A percentile compares a stretch with the other conserved stretches of the same genome.
Evolutionary conservation across 2,329 filamentous ascomycete genomes (phyloP).

Genomic region (Aspergillus pseudoglaucus): DNA sequence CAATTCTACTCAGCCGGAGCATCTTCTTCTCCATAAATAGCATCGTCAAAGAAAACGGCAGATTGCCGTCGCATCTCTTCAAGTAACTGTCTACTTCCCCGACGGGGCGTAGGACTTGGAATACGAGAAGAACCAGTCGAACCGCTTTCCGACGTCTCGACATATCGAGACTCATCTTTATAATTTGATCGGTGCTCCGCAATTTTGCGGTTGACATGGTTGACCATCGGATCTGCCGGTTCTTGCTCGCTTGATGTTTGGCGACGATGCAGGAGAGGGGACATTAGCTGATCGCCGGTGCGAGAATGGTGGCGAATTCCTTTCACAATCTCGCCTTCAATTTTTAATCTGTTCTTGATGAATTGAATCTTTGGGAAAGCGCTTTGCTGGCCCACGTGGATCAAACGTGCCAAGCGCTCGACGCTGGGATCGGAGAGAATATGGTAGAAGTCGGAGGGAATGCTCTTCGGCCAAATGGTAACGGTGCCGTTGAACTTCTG

Average conservation of each 20-base stretch:
- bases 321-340: constrained; percentile 63
- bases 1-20: no score
- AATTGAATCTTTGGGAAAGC: constrained; percentile 90
- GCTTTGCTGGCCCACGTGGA: constrained; percentile 82
- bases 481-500: constrained; percentile 92
- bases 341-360: constrained; percentile 74
- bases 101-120: constrained; percentile 15
- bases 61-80: constrained; percentile 42
- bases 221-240: constrained; percentile 13
- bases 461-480: constrained; percentile 87
- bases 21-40: constrained; percentile 18
- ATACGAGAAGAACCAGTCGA: constrained; percentile 15
- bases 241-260: constrained; percentile 12
- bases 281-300: constrained; percentile 18
- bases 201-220: constrained; percentile 22
- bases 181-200: constrained; percentile 19
- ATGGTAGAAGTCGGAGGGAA: constrained; percentile 71
- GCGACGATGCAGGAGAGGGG: constrained; percentile 24
- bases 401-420: constrained; percentile 73
- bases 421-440: constrained; percentile 80
- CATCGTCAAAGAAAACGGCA: constrained; percentile 42
- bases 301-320: constrained; percentile 39
- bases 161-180: constrained; percentile 17
- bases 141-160: constrained; percentile 16
- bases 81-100: constrained; percentile 29